These are phyloP conservation scores for Sporopachydermia quercuum DNA, from an alignment of 805 yeast genomes.

Conservation along the genomic window DNA sequence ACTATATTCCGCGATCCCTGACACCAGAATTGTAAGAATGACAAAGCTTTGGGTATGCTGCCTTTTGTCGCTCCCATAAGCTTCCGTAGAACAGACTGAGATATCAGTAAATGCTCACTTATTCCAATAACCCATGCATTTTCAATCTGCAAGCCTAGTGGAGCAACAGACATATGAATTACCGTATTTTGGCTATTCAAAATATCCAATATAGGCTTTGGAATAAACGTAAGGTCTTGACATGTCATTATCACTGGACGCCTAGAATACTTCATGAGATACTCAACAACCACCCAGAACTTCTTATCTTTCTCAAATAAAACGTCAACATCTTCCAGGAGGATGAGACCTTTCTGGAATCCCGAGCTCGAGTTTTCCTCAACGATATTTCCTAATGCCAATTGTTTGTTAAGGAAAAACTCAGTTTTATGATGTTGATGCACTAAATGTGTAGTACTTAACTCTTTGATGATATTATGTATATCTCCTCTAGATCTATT, in stretches of 20 bases:
- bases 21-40: conserved; percentile 13
- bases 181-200: conserved; percentile 28
- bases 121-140: conserved; percentile 17
- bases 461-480: conserved; percentile 42
- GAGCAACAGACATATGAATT: conserved; percentile 16
- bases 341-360: conserved; percentile 49
- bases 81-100: conserved; percentile 8
- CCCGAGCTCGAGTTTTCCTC: neutral
- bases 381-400: conserved; percentile 5
- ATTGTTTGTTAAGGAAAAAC: conserved; percentile 9
- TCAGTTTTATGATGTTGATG: conserved; percentile 24
- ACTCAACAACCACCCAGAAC: conserved; percentile 65
- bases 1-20: too few relatives aligned
- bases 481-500: conserved; percentile 62
- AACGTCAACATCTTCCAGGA: conserved; percentile 78
- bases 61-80: conserved; percentile 9
- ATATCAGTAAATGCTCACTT: conserved; percentile 20
- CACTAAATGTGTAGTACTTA: conserved; percentile 73
- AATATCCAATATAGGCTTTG: conserved; percentile 29
- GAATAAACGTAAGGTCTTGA: conserved; percentile 31
- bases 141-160: conserved; percentile 11
- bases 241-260: conserved; percentile 64
- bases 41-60: conserved; percentile 13
- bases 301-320: conserved; percentile 62
- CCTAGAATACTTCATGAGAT: conserved; percentile 42